Percentiles rank a stretch among this genome's conserved stretches.
Evolutionary conservation across 1,284 basidiomycete species (phyloP).

Genomic region (Stereum hirsutum): DNA sequence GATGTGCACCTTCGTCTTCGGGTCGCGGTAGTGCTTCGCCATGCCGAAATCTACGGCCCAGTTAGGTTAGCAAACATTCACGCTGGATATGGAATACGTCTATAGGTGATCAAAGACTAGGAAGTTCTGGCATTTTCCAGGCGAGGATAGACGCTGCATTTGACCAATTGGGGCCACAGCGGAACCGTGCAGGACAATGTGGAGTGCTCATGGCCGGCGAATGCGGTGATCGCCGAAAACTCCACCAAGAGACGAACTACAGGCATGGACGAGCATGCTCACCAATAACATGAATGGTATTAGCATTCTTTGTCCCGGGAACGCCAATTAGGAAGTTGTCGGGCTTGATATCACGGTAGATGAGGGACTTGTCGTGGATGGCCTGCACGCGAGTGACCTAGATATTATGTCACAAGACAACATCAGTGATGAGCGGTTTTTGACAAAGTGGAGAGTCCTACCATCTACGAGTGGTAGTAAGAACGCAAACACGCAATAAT

Average conservation of each 20-base stretch:
- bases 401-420: neutral
- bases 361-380: slow-evolving; percentile 96
- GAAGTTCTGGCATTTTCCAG: too few species aligned
- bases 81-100: too few species aligned
- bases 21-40: slow-evolving; percentile 98
- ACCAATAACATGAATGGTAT: slow-evolving; percentile 89
- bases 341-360: slow-evolving; percentile 98
- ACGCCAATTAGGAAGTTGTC: slow-evolving; percentile 98
- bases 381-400: slow-evolving; percentile 96
- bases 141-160: too few species aligned
- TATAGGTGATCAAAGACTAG: too few species aligned
- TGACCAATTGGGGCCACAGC: too few species aligned
- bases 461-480: neutral
- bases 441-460: neutral
- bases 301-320: slow-evolving; percentile 86
- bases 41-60: slow-evolving; percentile 82
- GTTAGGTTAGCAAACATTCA: too few species aligned
- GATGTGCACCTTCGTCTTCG: slow-evolving; percentile 95
- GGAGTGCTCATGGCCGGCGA: neutral
- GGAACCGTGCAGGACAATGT: neutral
- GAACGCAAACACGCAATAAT: neutral
- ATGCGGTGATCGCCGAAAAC: neutral
- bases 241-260: too few species aligned
- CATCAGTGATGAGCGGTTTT: neutral
- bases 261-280: too few species aligned